Evolutionary conservation across 805 yeast species (phyloP).

Genomic region (Maudiozyma serrabonitensis): DNA sequence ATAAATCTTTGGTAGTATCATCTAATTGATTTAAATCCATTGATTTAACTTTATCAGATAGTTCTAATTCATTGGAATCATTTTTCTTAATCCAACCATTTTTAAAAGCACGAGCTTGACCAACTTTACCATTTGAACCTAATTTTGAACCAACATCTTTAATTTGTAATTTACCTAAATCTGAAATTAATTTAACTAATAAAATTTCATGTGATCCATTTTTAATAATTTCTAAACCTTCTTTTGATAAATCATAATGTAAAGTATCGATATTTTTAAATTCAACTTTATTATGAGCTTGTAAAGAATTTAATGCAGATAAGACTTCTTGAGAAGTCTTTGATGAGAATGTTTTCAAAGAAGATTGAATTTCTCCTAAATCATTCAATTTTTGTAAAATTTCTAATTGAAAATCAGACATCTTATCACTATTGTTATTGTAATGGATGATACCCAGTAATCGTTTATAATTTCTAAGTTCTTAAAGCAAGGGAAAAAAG

Average conservation of each 20-base stretch:
- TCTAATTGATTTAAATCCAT: slow-evolving; percentile 26
- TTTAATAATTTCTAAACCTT: slow-evolving; percentile 68
- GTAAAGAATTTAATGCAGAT: slow-evolving; percentile 78
- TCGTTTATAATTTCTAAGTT: no score
- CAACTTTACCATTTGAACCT: slow-evolving; percentile 80
- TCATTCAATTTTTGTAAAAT: slow-evolving; percentile 58
- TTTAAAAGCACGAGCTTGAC: slow-evolving; percentile 96
- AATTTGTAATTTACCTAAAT: slow-evolving; percentile 73
- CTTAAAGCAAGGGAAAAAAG: no score
- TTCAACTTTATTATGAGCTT: slow-evolving; percentile 71
- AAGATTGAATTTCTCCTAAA: slow-evolving; percentile 55
- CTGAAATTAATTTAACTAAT: slow-evolving; percentile 62
- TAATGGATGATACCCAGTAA: background rate
- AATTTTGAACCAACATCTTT: slow-evolving; percentile 58
- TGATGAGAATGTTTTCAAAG: slow-evolving; percentile 57
- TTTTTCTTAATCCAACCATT: slow-evolving; percentile 92
- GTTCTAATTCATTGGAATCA: slow-evolving; percentile 61
- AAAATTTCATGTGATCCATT: slow-evolving; percentile 89
- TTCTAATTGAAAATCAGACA: slow-evolving; percentile 60
- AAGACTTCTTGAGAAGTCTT: slow-evolving; percentile 57
- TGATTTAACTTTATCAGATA: slow-evolving; percentile 41
- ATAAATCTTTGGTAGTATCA: slow-evolving; percentile 58
- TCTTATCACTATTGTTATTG: slow-evolving; percentile 20
- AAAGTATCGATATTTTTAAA: slow-evolving; percentile 70
- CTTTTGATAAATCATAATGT: slow-evolving; percentile 63